These are phyloP conservation scores for Syzygium grande DNA, from an alignment of 345 rosid genomes.

Conservation along the genomic window DNA sequence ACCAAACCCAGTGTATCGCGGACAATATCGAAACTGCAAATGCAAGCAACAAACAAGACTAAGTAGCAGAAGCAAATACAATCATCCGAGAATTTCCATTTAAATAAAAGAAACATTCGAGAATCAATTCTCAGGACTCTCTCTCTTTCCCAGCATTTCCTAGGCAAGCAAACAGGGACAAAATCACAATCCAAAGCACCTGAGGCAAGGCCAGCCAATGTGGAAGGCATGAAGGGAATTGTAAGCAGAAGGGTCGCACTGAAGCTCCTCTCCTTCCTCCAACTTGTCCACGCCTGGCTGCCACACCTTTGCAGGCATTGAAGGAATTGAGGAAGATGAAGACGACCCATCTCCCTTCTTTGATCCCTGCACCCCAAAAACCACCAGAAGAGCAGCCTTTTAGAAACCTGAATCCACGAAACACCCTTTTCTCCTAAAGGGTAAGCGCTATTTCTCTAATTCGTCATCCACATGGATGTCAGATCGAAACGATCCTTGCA, in stretches of 20 bases:
- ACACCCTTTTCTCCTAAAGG: not conserved
- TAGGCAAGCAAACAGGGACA: not conserved
- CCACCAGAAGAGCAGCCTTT: not conserved
- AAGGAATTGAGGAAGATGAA: constrained; percentile 43
- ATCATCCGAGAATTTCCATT: not conserved
- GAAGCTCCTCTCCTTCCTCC: constrained; percentile 96
- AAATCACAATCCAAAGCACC: constrained; percentile 25
- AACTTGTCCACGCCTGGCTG: constrained; percentile 94
- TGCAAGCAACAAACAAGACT: not conserved
- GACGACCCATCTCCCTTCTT: constrained; percentile 55
- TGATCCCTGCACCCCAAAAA: constrained; percentile 18
- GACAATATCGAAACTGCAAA: constrained; percentile 69
- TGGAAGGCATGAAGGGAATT: constrained; percentile 88
- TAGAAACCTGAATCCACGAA: not conserved
- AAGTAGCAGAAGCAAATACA: not conserved
- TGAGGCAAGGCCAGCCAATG: constrained; percentile 94
- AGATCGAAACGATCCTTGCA: not conserved
- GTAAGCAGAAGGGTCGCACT: constrained; percentile 85
- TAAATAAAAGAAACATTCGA: not conserved
- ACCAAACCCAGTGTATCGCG: constrained; percentile 80
- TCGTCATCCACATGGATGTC: not conserved
- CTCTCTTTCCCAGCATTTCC: not conserved
- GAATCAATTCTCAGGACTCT: not conserved
- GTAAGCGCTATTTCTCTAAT: not conserved
- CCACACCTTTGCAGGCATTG: constrained; percentile 79